A percentile compares a stretch with the other conserved stretches of the same genome.
Evolutionary conservation across 2,329 filamentous ascomycete genomes (phyloP).

Genomic region (Exophiala xenobiotica): DNA sequence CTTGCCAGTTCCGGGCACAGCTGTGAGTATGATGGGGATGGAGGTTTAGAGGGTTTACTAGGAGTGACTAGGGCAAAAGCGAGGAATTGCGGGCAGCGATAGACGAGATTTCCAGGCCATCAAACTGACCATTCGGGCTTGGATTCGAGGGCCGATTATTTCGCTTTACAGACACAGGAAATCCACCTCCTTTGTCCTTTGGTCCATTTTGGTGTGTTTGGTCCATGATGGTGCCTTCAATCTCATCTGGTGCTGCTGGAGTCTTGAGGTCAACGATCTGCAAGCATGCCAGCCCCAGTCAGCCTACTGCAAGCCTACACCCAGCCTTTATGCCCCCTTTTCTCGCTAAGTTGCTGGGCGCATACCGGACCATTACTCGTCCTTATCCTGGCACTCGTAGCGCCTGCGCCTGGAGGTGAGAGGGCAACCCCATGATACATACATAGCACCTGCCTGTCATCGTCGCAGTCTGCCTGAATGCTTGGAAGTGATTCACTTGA

Average conservation of each 20-base stretch:
- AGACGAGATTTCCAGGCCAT: neutral
- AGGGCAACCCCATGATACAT: neutral
- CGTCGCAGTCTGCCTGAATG: slow-evolving; percentile 1
- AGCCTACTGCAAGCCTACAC: no score
- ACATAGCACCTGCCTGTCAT: neutral
- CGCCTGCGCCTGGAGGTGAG: no score
- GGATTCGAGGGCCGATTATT: neutral
- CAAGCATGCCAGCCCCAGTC: neutral
- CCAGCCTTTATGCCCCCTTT: no score
- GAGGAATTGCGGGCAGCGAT: neutral
- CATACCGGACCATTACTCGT: neutral
- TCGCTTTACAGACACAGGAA: neutral
- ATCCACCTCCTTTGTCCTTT: neutral
- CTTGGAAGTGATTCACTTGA: neutral
- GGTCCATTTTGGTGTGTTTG: neutral
- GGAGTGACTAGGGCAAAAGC: neutral
- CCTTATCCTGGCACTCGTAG: no score
- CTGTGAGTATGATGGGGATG: neutral
- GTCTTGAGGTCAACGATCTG: neutral
- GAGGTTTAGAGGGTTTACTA: neutral
- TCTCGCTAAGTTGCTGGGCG: neutral
- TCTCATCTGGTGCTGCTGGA: neutral
- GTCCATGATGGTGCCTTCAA: neutral
- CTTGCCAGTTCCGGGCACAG: slow-evolving; percentile 3
- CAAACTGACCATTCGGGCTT: neutral